phyloP scores from a whole-genome alignment of 257 asterid genomes.

The Nicotiana otophora region DNA sequence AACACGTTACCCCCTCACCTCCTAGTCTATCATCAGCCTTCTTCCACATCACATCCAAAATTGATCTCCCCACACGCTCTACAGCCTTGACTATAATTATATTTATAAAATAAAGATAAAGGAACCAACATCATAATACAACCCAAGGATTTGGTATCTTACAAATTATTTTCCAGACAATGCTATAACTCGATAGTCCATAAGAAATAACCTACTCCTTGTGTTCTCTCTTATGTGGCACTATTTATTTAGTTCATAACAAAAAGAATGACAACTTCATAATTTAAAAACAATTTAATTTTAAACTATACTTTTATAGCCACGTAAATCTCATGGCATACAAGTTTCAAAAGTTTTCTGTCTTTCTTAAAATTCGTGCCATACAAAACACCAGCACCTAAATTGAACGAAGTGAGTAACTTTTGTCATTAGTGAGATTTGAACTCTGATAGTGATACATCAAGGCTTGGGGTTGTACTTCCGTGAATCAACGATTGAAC shows the following conservation, averaged over 20 bases:
- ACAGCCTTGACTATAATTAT: constrained; percentile 10
- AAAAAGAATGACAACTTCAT: neutral
- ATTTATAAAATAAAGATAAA: neutral
- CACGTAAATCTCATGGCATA: neutral
- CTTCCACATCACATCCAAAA: constrained; percentile 7
- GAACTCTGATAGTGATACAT: neutral
- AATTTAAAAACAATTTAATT: neutral
- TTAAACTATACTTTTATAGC: neutral
- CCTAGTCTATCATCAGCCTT: neutral
- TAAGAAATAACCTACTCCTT: neutral
- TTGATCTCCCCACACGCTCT: constrained; percentile 22
- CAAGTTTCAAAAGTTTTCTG: neutral
- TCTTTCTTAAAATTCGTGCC: neutral
- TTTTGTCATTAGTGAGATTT: neutral
- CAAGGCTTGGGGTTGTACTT: neutral
- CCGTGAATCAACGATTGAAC: neutral
- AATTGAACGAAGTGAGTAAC: neutral
- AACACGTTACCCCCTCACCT: neutral
- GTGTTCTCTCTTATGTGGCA: neutral
- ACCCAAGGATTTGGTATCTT: constrained; percentile 14
- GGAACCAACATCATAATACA: constrained; percentile 7
- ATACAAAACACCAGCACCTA: too few species aligned
- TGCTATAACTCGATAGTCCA: neutral
- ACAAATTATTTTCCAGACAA: neutral
- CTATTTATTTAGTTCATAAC: neutral